Percentiles rank a stretch among this genome's conserved stretches.
These are phyloP conservation scores for Clitopilus passeckerianus DNA, from an alignment of 768 basidiomycete genomes.

Conservation along the genomic window DNA sequence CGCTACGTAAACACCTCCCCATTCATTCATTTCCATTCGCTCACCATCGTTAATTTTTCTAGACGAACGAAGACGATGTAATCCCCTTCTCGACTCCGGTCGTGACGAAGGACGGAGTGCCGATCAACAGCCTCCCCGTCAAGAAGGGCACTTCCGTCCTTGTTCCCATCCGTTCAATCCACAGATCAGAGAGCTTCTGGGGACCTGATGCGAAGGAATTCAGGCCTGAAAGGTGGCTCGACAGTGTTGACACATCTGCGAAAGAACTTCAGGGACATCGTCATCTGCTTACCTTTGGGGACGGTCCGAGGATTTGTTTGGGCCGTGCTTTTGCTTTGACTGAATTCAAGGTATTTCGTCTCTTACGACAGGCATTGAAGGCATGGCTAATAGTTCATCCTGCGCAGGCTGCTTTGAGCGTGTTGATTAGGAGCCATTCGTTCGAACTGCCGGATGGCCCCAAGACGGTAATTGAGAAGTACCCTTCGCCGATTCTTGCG, in stretches of 20 bases:
- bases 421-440: conserved; percentile 35
- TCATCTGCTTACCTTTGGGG: conserved; percentile 46
- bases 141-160: conserved; percentile 41
- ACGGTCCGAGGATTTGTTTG: conserved; percentile 46
- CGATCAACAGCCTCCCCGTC: conserved; percentile 34
- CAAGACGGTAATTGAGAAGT: conserved; percentile 28
- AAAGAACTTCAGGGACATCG: conserved; percentile 43
- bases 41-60: background rate
- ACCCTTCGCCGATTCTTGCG: conserved; percentile 24
- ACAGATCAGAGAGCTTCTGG: conserved; percentile 52
- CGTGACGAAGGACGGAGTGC: conserved; percentile 32
- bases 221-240: conserved; percentile 62
- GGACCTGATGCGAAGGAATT: conserved; percentile 55
- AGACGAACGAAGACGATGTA: conserved; percentile 49
- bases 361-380: background rate
- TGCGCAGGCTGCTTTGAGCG: conserved; percentile 35
- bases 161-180: conserved; percentile 41
- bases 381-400: background rate
- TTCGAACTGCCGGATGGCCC: conserved; percentile 38
- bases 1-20: conserved; percentile 26
- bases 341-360: conserved; percentile 32
- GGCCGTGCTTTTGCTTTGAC: conserved; percentile 44
- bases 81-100: conserved; percentile 54
- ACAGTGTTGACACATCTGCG: conserved; percentile 21
- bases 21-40: background rate